Evolutionary conservation across 192 early-diverging fungal genomes (phyloP).

Genomic region (Martensiomyces pterosporus): DNA sequence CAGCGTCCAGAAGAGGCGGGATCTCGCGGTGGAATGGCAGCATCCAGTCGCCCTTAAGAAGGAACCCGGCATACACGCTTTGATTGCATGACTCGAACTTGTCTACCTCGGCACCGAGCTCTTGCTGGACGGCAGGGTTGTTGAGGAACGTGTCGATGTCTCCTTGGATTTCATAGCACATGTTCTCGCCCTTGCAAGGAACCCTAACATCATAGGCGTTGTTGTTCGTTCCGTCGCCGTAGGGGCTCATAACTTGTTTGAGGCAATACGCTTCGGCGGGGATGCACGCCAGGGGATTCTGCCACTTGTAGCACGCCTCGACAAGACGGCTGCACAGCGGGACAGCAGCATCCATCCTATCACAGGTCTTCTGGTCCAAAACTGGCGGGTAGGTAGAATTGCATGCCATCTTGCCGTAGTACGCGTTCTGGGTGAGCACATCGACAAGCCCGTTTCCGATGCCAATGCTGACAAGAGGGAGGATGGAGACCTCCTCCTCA

Average conservation of each 20-base stretch:
- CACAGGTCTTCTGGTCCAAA: conserved; percentile 59
- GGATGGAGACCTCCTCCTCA: conserved; percentile 16
- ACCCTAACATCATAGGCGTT: conserved; percentile 92
- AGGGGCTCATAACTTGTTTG: conserved; percentile 65
- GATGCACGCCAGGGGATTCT: conserved; percentile 64
- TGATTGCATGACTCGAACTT: conserved; percentile 74
- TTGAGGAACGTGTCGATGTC: conserved; percentile 74
- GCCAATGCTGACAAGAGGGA: conserved; percentile 66
- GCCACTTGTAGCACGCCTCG: conserved; percentile 67
- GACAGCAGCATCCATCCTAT: conserved; percentile 61
- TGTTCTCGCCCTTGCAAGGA: conserved; percentile 64
- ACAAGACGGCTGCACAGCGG: conserved; percentile 65
- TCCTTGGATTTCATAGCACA: conserved; percentile 81
- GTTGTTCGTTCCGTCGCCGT: conserved; percentile 72
- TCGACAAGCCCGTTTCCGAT: conserved; percentile 92
- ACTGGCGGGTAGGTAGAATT: conserved; percentile 65
- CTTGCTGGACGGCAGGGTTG: conserved; percentile 57
- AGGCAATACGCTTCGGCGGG: conserved; percentile 75
- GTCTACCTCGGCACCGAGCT: conserved; percentile 59
- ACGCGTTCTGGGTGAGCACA: conserved; percentile 75
- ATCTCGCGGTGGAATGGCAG: conserved; percentile 59
- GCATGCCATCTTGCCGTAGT: conserved; percentile 70
- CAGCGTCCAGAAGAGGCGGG: conserved; percentile 63
- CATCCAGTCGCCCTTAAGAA: conserved; percentile 80
- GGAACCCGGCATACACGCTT: conserved; percentile 71